Conservation (phyloP, 768 basidiomycete species). For the Termitomyces sp. region DNA sequence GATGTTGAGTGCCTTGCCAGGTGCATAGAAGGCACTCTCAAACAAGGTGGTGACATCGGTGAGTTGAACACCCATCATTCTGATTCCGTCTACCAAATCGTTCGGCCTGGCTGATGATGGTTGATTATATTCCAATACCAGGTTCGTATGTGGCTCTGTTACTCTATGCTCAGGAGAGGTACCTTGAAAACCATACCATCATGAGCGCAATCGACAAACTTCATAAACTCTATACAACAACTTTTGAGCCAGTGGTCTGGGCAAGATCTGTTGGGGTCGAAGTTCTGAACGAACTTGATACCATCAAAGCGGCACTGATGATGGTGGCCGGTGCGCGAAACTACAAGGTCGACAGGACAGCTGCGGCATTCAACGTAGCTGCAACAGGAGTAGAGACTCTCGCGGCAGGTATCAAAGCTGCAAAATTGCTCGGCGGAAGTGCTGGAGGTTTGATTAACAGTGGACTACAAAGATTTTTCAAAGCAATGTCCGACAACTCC, state of each 20-base stretch:
- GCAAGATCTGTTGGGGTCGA: conserved; percentile 85
- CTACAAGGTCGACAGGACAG: conserved; percentile 8
- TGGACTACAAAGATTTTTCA: conserved; percentile 27
- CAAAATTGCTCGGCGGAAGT: conserved; percentile 24
- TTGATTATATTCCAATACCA: conserved; percentile 22
- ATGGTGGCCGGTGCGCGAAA: conserved; percentile 59
- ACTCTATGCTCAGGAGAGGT: conserved; percentile 78
- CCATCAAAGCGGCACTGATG: conserved; percentile 84
- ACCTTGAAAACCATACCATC: conserved; percentile 81
- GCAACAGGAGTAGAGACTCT: conserved; percentile 47
- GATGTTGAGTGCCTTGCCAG: conserved; percentile 75
- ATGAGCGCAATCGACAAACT: conserved; percentile 87
- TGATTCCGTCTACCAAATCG: not conserved
- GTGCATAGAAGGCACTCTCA: conserved; percentile 56
- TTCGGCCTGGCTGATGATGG: not conserved
- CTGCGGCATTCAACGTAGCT: conserved; percentile 31
- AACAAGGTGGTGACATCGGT: conserved; percentile 83
- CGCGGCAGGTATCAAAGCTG: conserved; percentile 30
- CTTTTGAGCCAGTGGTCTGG: conserved; percentile 74
- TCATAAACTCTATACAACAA: conserved; percentile 78
- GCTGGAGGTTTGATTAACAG: conserved; percentile 26
- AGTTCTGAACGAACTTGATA: conserved; percentile 84
- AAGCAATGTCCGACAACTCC: conserved; percentile 10
- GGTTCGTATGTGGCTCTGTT: conserved; percentile 74
- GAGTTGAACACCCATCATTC: conserved; percentile 21